Evolutionary conservation across 306 rosid genomes (phyloP), one percentile per base, ranked within the genome.

Genomic region (Dryas octopetala): DNA sequence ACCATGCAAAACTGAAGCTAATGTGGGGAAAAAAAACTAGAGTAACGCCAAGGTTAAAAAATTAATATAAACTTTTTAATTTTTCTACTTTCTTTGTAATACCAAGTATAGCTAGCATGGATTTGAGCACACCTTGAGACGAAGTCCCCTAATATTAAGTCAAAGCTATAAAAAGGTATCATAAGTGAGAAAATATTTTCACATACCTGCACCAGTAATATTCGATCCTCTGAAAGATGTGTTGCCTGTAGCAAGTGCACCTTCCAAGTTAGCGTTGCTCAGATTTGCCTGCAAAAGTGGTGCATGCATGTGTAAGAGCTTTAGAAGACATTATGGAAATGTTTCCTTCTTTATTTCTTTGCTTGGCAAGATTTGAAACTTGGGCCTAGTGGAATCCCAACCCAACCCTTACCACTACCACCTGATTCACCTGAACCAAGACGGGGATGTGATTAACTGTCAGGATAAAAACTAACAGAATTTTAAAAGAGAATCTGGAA

Each of bases 261-360:
- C 99, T 85, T 92, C 97, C 87, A 95, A 79, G 84, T 87, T 92
- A 81, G 99, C 93, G 76, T 90, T 92, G 87, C 82, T 95, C 80
- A 95, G 82, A 78, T 95, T 92, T 66, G 79, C 99, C 97, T 95
- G 87, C 84, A 79, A 73, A 79, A 75, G 68, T 51, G 68, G 47
- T 41, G 54, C 71, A 79, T 62, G 68, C 50, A 72, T 7, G 57
- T 70, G 68, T 76, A 69, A 74, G 83, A 79, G 68, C 48, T 45
- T 64, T 70, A 47, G 54, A 32, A 71, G 15, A 61, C 23, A 64
- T 14, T 41, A 9, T 3, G 26, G 17, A 16, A 44, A 19, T 5
- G 7, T 70, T 41, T 16, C 5, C 9, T 51, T 45, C 1, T 72
- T 5, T 15, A 5, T n/a, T 41, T 52, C 17, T 66, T 7, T 57